Evolutionary conservation across 2,329 filamentous ascomycete genomes (phyloP).

Genomic region (Penicillium sp.): DNA sequence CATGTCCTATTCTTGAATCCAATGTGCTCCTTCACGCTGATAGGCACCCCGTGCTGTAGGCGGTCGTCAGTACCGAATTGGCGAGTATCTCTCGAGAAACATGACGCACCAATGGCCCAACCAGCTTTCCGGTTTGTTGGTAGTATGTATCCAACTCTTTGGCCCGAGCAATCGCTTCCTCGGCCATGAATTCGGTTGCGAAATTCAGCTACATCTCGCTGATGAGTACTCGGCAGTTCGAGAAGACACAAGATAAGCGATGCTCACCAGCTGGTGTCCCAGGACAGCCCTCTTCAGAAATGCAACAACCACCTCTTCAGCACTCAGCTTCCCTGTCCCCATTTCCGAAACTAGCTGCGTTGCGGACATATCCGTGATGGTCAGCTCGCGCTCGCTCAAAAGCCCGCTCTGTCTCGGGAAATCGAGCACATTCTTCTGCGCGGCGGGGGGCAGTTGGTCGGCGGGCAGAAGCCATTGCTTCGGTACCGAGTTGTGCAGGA

Average conservation of each 20-base stretch:
- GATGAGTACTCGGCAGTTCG: not conserved
- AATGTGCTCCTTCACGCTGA: slow-evolving; percentile 62
- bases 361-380: slow-evolving; percentile 50
- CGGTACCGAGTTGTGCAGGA: slow-evolving; percentile 34
- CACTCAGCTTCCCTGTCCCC: slow-evolving; percentile 27
- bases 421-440: slow-evolving; percentile 30
- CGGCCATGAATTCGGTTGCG: slow-evolving; percentile 40
- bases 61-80: no score
- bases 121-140: slow-evolving; percentile 39
- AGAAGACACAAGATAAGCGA: not conserved
- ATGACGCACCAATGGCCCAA: slow-evolving; percentile 46
- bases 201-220: slow-evolving; percentile 32
- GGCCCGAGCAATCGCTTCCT: slow-evolving; percentile 34
- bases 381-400: slow-evolving; percentile 49
- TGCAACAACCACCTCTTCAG: slow-evolving; percentile 33
- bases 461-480: slow-evolving; percentile 35
- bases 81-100: not conserved
- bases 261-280: slow-evolving; percentile 34
- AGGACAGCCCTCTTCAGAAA: slow-evolving; percentile 36
- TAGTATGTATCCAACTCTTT: slow-evolving; percentile 34
- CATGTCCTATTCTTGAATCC: slow-evolving; percentile 51
- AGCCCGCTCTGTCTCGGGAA: slow-evolving; percentile 47
- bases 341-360: slow-evolving; percentile 30
- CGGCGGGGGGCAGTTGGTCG: slow-evolving; percentile 27
- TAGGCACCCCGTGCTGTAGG: slow-evolving; percentile 53